Percentiles rank a stretch among this genome's conserved stretches.
Conservation (phyloP, 192 early-diverging fungal genomes). For the Linnemannia zychae region DNA sequence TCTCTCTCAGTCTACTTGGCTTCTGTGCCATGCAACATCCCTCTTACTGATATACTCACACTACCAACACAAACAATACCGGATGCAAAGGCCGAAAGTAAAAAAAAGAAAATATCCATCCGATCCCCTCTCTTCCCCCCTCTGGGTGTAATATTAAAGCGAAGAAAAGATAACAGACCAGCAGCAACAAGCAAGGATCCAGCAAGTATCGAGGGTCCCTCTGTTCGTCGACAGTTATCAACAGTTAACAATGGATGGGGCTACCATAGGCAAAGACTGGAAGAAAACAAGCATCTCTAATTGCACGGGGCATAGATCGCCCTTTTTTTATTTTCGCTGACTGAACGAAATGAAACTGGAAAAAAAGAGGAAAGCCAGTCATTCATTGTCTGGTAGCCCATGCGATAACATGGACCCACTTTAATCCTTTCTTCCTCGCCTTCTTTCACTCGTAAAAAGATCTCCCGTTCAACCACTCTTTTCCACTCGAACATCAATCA, state of each 20-base stretch:
- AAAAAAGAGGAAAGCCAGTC: neutral
- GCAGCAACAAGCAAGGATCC: neutral
- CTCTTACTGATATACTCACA: neutral
- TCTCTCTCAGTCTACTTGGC: neutral
- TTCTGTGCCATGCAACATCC: neutral
- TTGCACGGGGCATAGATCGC: neutral
- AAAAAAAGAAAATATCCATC: neutral
- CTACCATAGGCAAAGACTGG: neutral
- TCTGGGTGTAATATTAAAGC: neutral
- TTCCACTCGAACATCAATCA: conserved; percentile 1
- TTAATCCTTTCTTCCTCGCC: neutral
- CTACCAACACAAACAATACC: neutral
- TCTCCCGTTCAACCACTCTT: neutral
- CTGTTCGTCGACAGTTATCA: no score
- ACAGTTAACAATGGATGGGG: no score
- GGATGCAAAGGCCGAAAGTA: conserved; percentile 1
- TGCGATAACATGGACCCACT: neutral
- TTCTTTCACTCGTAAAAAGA: neutral
- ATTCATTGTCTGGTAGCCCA: no score
- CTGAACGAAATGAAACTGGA: neutral
- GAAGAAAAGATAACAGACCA: neutral
- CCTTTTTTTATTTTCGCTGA: neutral
- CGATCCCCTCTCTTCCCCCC: neutral
- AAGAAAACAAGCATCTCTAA: neutral
- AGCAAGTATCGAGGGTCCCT: neutral